Conservation (phyloP, 805 yeast species). For the Lipomyces orientalis region DNA sequence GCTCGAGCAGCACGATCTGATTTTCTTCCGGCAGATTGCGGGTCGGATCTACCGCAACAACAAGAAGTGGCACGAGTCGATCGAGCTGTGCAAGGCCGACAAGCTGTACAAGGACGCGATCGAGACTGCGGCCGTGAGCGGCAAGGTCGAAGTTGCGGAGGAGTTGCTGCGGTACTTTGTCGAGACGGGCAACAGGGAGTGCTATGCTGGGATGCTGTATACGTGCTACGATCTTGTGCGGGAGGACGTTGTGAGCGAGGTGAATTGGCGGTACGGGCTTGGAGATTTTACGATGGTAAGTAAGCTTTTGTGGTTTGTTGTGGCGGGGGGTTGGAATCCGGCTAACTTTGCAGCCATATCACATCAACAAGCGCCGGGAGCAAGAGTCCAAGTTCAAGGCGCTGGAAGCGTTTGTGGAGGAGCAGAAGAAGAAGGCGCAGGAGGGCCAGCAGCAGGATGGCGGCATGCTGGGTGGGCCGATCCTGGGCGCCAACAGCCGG, state of each 20-base stretch:
- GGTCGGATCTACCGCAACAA: slow-evolving; percentile 92
- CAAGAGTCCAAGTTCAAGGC: slow-evolving; percentile 69
- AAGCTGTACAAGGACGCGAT: slow-evolving; percentile 94
- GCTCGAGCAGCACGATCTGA: slow-evolving; percentile 85
- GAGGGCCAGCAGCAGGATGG: slow-evolving; percentile 54
- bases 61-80: slow-evolving; percentile 90
- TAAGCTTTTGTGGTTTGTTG: too few relatives aligned
- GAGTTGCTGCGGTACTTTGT: slow-evolving; percentile 90
- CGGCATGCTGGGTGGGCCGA: slow-evolving; percentile 50
- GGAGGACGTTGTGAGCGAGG: slow-evolving; percentile 83
- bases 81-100: slow-evolving; percentile 86
- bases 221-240: slow-evolving; percentile 80
- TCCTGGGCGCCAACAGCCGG: slow-evolving; percentile 31
- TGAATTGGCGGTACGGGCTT: slow-evolving; percentile 88
- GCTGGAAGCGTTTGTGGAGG: slow-evolving; percentile 71
- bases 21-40: slow-evolving; percentile 95
- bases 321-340: not conserved
- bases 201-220: slow-evolving; percentile 87
- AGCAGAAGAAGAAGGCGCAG: slow-evolving; percentile 63
- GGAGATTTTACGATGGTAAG: slow-evolving; percentile 71
- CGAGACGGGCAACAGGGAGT: slow-evolving; percentile 95
- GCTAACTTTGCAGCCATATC: slow-evolving; percentile 63
- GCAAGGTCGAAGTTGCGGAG: slow-evolving; percentile 79
- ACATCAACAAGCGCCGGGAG: slow-evolving; percentile 82
- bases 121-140: slow-evolving; percentile 85